Conservation (phyloP, 2,329 filamentous ascomycete species). For the Phialophora expanda region DNA sequence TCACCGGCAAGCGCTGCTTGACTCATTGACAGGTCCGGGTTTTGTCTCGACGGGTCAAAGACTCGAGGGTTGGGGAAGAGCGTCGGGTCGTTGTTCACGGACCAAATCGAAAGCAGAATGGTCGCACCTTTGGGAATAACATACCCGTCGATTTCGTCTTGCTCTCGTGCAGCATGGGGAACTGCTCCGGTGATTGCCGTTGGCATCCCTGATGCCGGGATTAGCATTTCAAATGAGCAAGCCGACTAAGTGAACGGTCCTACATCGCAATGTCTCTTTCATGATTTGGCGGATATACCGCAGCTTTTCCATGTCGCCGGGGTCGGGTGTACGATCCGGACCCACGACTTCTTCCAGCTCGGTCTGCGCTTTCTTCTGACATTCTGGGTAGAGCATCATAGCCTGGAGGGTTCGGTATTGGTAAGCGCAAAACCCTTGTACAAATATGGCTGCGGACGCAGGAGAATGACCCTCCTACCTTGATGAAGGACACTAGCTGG, state of each 20-base stretch:
- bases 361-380: slow-evolving; percentile 53
- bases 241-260: not conserved
- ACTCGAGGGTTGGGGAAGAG: slow-evolving; percentile 41
- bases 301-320: slow-evolving; percentile 56
- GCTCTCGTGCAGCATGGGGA: slow-evolving; percentile 33
- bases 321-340: slow-evolving; percentile 51
- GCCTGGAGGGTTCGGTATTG: slow-evolving; percentile 42
- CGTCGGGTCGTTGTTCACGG: slow-evolving; percentile 41
- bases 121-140: slow-evolving; percentile 35
- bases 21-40: slow-evolving; percentile 43
- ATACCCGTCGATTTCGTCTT: slow-evolving; percentile 37
- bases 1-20: slow-evolving; percentile 38
- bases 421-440: not conserved
- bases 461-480: slow-evolving; percentile 15
- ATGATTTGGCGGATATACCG: slow-evolving; percentile 61
- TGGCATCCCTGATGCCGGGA: slow-evolving; percentile 47
- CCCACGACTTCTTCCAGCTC: slow-evolving; percentile 57
- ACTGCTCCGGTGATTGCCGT: slow-evolving; percentile 32
- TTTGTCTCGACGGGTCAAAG: slow-evolving; percentile 43
- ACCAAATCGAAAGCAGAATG: slow-evolving; percentile 37
- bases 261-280: slow-evolving; percentile 62
- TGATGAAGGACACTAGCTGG: slow-evolving; percentile 55
- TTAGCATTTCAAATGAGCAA: not conserved
- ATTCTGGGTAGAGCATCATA: slow-evolving; percentile 57
- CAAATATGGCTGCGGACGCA: not conserved